Base-by-base conservation (phyloP, 305 asterid species). In the Lippia alba region DNA sequence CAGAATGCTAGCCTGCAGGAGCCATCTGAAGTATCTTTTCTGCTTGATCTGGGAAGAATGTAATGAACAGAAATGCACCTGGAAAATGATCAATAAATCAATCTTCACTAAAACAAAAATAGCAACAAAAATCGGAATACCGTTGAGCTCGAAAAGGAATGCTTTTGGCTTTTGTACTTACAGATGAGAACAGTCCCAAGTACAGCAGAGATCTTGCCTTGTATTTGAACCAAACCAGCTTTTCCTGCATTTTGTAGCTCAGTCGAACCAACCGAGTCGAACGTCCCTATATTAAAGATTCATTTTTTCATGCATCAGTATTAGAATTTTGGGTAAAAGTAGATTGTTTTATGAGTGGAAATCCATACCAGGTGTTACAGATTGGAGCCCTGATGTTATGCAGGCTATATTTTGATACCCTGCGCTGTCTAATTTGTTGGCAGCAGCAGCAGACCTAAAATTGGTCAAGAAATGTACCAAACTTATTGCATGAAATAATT, bases 191-290 rank as follows among this genome's bases (percentile, higher is more conserved):
- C 86, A 64, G 98, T 87, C 78, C 98, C 98, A 53, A 93, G 82
- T 19, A 93, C 96, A 49, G 91, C 90, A 8, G 97, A 91, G 64
- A 93, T 91, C 76, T 93, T 89, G 83, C 96, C 96, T 69, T 93
- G 98, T 55, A 93, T 39, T 16, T 82, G 81, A 79, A 91, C 82
- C 66, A 93, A 78, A 67, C 98, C 98, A 19, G 96, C 98, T 67
- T 93, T 93, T 41, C 98, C 98, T n/a, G 98, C 98, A 77, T 93
- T 76, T 86, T 93, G 93, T 63, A 93, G 93, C 85, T 93, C 97
- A 3, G 80, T 84, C 11, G 96, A 82, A 56, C 98, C 98, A 34
- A 93, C 89, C 0, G 91, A 79, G 56, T 91, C 91, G 70, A 93
- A 93, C 6, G 86, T 83, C 33, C 96, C 97, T 93, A 81, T 57